Base-by-base conservation (phyloP, 768 basidiomycete genomes). In the Tubosaeta sp. region DNA sequence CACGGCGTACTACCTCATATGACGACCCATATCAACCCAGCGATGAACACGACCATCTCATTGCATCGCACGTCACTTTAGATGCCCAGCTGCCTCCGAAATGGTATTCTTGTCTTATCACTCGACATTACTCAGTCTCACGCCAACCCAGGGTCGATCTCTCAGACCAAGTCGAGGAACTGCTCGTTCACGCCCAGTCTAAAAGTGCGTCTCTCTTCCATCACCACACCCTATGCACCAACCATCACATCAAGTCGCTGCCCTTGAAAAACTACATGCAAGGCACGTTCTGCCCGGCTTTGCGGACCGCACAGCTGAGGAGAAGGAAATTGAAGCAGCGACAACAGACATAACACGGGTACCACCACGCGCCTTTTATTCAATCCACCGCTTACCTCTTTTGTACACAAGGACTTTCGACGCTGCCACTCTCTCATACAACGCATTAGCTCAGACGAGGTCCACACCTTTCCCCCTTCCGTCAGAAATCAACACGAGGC, bases 201-300 rank as follows among this genome's bases (percentile, higher is more conserved):
- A 95, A 95, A 78, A 90, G 95, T 97, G 70, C 65, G 85, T 59
- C 25, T 45, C 47, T 27, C 50, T 61, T 51, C 13, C 33, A 34
- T 53, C 48, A 22, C 48, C 35, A 49, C 52, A 34, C 58, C 38
- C 31, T 52, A 29, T 50, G 5, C 35, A 32, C 57, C 60, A 54
- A 59, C 50, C 55, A 60, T 53, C 46, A 11, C 59, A 45, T 50
- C 58, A 69, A 98, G 97, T 98, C 64, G 71, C 76, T n/a, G 72
- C 81, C 7, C 84, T 99, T 37, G 97, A 98, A 70, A 97, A 90
- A 68, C 83, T 99, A 5, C 95, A 99, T 60, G 91, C 95, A 58
- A 97, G 91, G 67, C 95, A 97, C 69, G 88, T 87, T 52, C 81
- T 99, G 6, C 97, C 97, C 58, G 95, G 95, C 1, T 99, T 99